phyloP scores from a whole-genome alignment of 2,329 filamentous ascomycete species.

The Aspergillus sp. region DNA sequence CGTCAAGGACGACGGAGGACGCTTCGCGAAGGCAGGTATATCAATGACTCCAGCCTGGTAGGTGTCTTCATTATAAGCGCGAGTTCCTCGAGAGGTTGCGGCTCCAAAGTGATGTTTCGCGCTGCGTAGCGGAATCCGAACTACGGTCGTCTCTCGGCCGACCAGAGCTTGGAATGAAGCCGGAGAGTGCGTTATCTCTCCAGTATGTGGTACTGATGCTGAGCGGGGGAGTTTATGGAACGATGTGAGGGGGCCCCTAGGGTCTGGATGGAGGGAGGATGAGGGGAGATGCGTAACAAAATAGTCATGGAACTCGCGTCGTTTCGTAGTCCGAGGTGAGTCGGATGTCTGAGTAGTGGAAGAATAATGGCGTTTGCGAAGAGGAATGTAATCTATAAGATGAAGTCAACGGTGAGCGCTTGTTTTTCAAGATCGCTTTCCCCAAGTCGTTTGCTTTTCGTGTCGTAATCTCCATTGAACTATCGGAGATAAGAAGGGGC shows the following conservation, averaged over 20 bases:
- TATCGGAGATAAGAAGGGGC: constrained; percentile 18
- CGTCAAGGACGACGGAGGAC: constrained; percentile 66
- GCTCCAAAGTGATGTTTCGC: constrained; percentile 96
- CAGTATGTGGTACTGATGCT: constrained; percentile 76
- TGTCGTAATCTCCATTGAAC: constrained; percentile 8
- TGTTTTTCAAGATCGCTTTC: background rate
- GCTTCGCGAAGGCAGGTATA: constrained; percentile 86
- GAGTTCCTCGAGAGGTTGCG: constrained; percentile 73
- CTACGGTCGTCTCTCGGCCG: constrained; percentile 82
- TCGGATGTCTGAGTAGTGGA: constrained; percentile 19
- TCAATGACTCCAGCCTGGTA: constrained; percentile 93
- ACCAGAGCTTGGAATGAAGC: constrained; percentile 60
- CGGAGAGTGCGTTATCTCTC: constrained; percentile 50
- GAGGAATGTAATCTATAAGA: constrained; percentile 35
- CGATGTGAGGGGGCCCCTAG: constrained; percentile 60
- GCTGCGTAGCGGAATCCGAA: constrained; percentile 87
- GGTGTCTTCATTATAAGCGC: constrained; percentile 89
- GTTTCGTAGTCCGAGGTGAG: constrained; percentile 21
- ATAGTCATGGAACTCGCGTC: constrained; percentile 81
- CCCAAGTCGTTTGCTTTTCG: background rate
- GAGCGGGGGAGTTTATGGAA: constrained; percentile 85
- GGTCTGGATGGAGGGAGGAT: constrained; percentile 88
- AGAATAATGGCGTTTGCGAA: constrained; percentile 24
- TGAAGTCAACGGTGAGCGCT: background rate
- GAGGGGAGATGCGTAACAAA: constrained; percentile 96